Percentiles rank a stretch among this genome's conserved stretches.
Evolutionary conservation across 2,329 filamentous ascomycete species (phyloP).

Genomic region (Venturia aucupariae): DNA sequence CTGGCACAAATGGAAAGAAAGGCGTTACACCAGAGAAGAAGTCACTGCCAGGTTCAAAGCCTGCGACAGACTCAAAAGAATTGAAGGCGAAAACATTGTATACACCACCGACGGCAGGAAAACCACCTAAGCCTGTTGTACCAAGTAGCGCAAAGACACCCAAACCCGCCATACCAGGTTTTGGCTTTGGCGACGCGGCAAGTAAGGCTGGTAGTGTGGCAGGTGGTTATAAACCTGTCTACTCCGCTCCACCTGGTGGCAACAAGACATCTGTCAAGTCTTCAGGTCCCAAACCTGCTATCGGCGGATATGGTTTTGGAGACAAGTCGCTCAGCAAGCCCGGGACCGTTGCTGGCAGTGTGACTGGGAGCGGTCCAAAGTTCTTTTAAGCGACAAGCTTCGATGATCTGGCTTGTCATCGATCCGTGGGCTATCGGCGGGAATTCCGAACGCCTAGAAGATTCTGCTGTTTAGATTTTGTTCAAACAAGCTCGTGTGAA

Average conservation of each 20-base stretch:
- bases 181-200: conserved; percentile 2
- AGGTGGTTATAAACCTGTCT: neutral
- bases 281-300: conserved; percentile 3
- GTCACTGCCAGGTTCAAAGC: neutral
- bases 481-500: neutral
- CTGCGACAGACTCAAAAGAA: neutral
- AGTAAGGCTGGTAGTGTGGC: conserved; percentile 10
- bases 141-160: neutral
- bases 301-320: neutral
- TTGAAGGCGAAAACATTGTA: neutral
- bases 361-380: neutral
- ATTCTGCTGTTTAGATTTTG: neutral
- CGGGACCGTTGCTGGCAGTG: neutral
- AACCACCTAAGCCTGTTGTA: neutral
- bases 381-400: conserved; percentile 1
- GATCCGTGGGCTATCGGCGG: neutral
- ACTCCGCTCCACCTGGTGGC: neutral
- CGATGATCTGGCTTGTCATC: neutral
- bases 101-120: neutral
- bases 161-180: conserved; percentile 1
- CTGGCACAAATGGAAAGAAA: conserved; percentile 2
- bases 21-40: neutral
- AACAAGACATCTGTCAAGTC: neutral
- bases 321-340: neutral
- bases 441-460: neutral